Conservation (phyloP, 2,329 filamentous ascomycete genomes). For the Sclerotinia trifoliorum region DNA sequence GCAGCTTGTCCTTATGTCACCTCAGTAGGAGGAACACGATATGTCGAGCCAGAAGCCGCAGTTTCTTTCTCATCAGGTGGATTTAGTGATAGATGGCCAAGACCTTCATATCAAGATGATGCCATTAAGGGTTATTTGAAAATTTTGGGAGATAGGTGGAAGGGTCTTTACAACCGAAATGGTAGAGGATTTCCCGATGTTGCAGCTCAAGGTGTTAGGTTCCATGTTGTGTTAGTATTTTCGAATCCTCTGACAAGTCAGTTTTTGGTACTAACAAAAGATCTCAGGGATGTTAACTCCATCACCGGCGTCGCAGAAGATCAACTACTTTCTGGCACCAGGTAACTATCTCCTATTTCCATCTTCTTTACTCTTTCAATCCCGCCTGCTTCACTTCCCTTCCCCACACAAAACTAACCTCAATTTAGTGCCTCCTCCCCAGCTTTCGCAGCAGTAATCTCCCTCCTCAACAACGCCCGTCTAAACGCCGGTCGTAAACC, state of each 20-base stretch:
- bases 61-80: conserved; percentile 45
- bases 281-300: conserved; percentile 40
- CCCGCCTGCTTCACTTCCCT: neutral
- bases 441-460: conserved; percentile 56
- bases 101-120: conserved; percentile 48
- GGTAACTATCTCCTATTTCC: conserved; percentile 16
- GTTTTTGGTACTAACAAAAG: neutral
- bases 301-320: conserved; percentile 42
- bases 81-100: conserved; percentile 52
- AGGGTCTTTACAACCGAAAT: conserved; percentile 47
- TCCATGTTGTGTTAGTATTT: conserved; percentile 37
- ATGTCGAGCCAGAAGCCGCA: conserved; percentile 47
- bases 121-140: conserved; percentile 48
- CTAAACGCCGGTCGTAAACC: conserved; percentile 48
- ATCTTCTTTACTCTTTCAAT: neutral
- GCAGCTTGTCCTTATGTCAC: conserved; percentile 67
- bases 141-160: conserved; percentile 45
- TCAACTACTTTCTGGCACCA: conserved; percentile 29
- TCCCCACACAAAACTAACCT: neutral
- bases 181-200: conserved; percentile 57
- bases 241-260: neutral
- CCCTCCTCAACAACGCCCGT: conserved; percentile 61
- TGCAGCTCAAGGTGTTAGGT: conserved; percentile 57
- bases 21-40: conserved; percentile 58
- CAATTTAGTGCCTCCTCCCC: conserved; percentile 53